These are phyloP conservation scores for Trichoderma parareesei DNA, from an alignment of 495 filamentous ascomycete genomes.

Conservation along the genomic window DNA sequence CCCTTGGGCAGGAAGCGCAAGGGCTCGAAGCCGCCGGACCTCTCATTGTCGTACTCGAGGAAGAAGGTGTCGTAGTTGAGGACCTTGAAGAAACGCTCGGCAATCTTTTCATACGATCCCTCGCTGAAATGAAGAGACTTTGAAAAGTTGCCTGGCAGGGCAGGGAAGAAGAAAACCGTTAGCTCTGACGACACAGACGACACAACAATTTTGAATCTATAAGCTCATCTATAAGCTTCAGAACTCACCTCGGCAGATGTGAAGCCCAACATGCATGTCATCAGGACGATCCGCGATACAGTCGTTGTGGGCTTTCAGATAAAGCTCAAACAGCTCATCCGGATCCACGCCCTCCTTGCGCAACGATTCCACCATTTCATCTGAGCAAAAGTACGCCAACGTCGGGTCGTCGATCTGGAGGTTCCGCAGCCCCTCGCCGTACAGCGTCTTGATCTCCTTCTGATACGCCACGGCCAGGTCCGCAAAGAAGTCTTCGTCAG, in stretches of 20 bases:
- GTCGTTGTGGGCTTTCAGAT: conserved; percentile 72
- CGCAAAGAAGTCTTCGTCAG: conserved; percentile 62
- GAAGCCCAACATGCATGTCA: conserved; percentile 70
- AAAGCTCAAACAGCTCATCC: conserved; percentile 61
- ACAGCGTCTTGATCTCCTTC: conserved; percentile 54
- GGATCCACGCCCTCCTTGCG: conserved; percentile 49
- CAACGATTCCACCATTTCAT: conserved; percentile 66
- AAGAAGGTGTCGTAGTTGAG: conserved; percentile 74
- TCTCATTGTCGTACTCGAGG: conserved; percentile 52
- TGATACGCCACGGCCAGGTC: conserved; percentile 70
- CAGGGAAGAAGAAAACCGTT: neutral
- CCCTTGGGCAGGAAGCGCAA: conserved; percentile 60
- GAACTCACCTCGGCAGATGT: conserved; percentile 51
- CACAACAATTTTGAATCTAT: neutral
- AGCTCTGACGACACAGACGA: neutral
- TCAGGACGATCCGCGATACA: conserved; percentile 52
- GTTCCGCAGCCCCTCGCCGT: conserved; percentile 60
- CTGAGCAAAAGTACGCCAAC: conserved; percentile 72
- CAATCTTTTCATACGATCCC: conserved; percentile 74
- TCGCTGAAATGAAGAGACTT: conserved; percentile 70
- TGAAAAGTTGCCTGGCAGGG: conserved; percentile 58
- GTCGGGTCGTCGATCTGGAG: conserved; percentile 72
- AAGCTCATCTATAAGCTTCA: neutral
- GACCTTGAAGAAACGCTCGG: conserved; percentile 67
- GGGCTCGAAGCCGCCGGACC: conserved; percentile 69